Evolutionary conservation across 1,139 yeast species (phyloP), one percentile per base, ranked within the genome.

Genomic region (Kluyveromyces marxianus): DNA sequence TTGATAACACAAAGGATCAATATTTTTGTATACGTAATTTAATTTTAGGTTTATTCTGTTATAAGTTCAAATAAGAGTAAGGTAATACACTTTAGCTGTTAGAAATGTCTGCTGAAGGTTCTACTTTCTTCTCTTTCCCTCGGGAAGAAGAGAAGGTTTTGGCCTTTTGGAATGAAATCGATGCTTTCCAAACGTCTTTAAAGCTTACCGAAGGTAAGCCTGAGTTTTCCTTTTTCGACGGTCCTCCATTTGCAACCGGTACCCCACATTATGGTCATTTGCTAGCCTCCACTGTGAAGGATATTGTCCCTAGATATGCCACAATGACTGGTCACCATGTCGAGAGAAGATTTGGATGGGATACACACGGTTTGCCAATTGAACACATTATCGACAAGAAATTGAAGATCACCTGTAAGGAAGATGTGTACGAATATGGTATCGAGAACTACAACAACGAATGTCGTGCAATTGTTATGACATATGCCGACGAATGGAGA

Each of bases 241-340:
- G 99, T 32, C 99, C 99, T 8, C 99, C 99, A 55, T 92, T 92
- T 68, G 99, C 99, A 48, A 92, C 98, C 4, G 97, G 98, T 64
- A 87, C 97, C 35, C 99, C 99, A 41, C 99, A 92, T 66, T 94
- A 92, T 66, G 99, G 99, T 51, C 99, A 92, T 65, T 83, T 92
- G 62, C 74, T 94, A 67, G 94, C 97, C 3, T 90, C 97, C 36
- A 92, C 98, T 48, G 87, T 89, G 58, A 92, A 90, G 74, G 99
- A 92, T 71, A 87, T 92, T 55, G 90, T 92, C 49, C 98, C 98
- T 48, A 81, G 99, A 66, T 92, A 89, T 65, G 97, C 98, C 48
- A 86, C 95, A 54, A 92, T 92, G 97, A 90, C 86, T 57, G 98
- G 98, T 21, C 84, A 79, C 69, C 87, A 85, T 59, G 98, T 92